Evolutionary conservation across 129 eudicot species (phyloP).

Genomic region (carrot (Daucus carota)): DNA sequence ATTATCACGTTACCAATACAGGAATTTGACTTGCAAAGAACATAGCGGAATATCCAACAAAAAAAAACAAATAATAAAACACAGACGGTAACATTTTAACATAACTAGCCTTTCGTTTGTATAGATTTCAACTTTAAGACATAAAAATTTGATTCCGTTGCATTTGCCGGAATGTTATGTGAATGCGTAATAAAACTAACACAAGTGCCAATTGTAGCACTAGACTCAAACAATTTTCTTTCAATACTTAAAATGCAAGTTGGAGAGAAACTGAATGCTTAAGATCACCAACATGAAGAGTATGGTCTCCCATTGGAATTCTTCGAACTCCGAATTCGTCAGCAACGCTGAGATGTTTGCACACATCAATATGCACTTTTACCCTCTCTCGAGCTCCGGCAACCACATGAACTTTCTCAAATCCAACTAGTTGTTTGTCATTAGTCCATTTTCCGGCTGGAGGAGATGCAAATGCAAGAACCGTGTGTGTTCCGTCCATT

Average conservation of each 20-base stretch:
- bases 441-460: constrained; percentile 24
- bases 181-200: not conserved
- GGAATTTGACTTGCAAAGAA: too few species aligned
- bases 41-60: too few species aligned
- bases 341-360: constrained; percentile 75
- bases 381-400: constrained; percentile 57
- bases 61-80: too few species aligned
- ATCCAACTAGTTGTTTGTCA: constrained; percentile 61
- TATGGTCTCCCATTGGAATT: constrained; percentile 86
- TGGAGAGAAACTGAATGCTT: constrained; percentile 63
- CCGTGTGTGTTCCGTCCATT: constrained; percentile 71
- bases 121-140: not conserved
- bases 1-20: too few species aligned
- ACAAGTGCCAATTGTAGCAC: constrained; percentile 5
- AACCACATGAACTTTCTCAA: constrained; percentile 67
- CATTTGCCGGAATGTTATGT: not conserved
- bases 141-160: not conserved
- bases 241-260: constrained; percentile 4
- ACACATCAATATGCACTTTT: constrained; percentile 45
- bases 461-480: constrained; percentile 58
- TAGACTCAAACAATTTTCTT: not conserved
- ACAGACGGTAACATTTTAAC: not conserved
- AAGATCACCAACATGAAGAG: constrained; percentile 77
- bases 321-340: constrained; percentile 74
- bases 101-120: not conserved